phyloP scores from a whole-genome alignment of 768 basidiomycete species.

The Amanita thiersii region DNA sequence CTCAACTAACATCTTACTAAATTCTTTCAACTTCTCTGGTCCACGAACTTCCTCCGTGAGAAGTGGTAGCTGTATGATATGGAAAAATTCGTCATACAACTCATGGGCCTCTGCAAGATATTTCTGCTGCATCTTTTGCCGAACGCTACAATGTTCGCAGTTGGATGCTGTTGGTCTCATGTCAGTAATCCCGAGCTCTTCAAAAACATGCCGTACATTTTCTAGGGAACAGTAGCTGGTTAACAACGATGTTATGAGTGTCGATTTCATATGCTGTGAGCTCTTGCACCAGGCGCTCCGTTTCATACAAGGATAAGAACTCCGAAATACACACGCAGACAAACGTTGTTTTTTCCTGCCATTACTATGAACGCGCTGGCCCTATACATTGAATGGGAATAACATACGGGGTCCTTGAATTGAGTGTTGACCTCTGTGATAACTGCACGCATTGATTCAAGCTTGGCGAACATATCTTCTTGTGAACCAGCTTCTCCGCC shows the following conservation, averaged over 20 bases:
- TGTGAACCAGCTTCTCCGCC: constrained; percentile 85
- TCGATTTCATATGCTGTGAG: constrained; percentile 92
- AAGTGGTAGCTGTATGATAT: constrained; percentile 88
- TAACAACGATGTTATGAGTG: constrained; percentile 98
- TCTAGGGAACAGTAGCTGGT: constrained; percentile 93
- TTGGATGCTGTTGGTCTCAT: constrained; percentile 58
- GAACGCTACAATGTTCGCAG: constrained; percentile 92
- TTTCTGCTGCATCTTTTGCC: constrained; percentile 98
- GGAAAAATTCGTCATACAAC: constrained; percentile 97
- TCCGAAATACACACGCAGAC: constrained; percentile 99
- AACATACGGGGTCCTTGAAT: constrained; percentile 91
- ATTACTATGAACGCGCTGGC: not conserved
- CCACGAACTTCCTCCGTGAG: constrained; percentile 97
- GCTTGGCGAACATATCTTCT: constrained; percentile 98
- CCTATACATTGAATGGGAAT: not conserved
- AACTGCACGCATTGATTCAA: constrained; percentile 93
- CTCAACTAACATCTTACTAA: constrained; percentile 85
- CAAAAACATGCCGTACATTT: constrained; percentile 43
- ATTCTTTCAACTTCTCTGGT: constrained; percentile 86
- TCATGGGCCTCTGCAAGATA: constrained; percentile 95
- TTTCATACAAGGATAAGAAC: constrained; percentile 97
- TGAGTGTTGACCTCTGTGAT: constrained; percentile 99
- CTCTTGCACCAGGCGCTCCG: constrained; percentile 95
- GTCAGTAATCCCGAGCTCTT: constrained; percentile 6
- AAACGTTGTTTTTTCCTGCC: constrained; percentile 95